Conservation (phyloP, 805 yeast species). For the Tetrapisispora nanseiensis region DNA sequence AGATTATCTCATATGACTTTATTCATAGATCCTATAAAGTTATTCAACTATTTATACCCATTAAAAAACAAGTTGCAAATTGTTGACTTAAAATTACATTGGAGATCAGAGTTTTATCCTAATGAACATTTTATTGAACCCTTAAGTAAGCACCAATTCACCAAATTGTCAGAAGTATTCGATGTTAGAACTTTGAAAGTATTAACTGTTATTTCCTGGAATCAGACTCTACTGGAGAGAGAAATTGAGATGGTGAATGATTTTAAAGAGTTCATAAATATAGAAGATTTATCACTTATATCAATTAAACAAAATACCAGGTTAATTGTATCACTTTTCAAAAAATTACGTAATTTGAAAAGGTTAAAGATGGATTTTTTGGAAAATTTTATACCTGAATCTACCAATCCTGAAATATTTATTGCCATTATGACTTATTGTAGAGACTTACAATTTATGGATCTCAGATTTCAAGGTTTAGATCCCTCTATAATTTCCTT, state of each 20-base stretch:
- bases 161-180: slow-evolving; percentile 30
- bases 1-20: slow-evolving; percentile 27
- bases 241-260: slow-evolving; percentile 30
- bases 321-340: slow-evolving; percentile 27
- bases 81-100: slow-evolving; percentile 32
- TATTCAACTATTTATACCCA: slow-evolving; percentile 31
- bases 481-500: slow-evolving; percentile 28
- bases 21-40: slow-evolving; percentile 32
- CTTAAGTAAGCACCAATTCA: slow-evolving; percentile 13
- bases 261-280: slow-evolving; percentile 29
- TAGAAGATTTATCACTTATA: slow-evolving; percentile 34
- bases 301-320: slow-evolving; percentile 31
- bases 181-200: slow-evolving; percentile 29
- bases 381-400: slow-evolving; percentile 28
- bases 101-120: slow-evolving; percentile 34
- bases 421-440: slow-evolving; percentile 28
- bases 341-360: slow-evolving; percentile 24
- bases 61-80: slow-evolving; percentile 26
- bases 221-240: slow-evolving; percentile 28
- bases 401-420: slow-evolving; percentile 28
- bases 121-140: slow-evolving; percentile 18
- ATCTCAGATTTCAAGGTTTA: slow-evolving; percentile 30
- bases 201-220: slow-evolving; percentile 36
- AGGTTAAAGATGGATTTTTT: slow-evolving; percentile 34
- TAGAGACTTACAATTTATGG: slow-evolving; percentile 31